Percentiles rank a stretch among this genome's conserved stretches.
phyloP scores from a whole-genome alignment of 805 yeast species.

The Sugiyamaella lignohabitans region DNA sequence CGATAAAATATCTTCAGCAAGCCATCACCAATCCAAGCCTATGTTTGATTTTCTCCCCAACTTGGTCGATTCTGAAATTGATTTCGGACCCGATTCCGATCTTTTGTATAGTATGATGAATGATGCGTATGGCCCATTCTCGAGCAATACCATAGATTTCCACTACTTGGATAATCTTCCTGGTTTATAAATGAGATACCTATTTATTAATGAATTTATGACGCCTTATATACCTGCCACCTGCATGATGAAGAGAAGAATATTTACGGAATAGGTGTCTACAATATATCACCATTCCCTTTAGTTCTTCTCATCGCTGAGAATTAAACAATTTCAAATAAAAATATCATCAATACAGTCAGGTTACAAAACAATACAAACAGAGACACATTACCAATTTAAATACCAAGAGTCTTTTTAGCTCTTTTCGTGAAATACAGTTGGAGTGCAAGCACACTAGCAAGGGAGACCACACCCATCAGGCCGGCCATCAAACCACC shows the following conservation, averaged over 20 bases:
- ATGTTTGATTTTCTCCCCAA: conserved; percentile 10
- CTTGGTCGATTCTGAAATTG: conserved; percentile 1
- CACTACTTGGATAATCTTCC: not conserved
- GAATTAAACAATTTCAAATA: no score
- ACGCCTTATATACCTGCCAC: no score
- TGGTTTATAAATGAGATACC: not conserved
- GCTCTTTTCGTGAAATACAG: not conserved
- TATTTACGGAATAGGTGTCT: no score
- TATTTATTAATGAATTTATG: no score
- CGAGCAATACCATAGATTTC: not conserved
- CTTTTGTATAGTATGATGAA: conserved; percentile 8
- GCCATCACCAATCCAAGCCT: conserved; percentile 2
- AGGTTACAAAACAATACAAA: no score
- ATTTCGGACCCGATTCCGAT: conserved; percentile 2
- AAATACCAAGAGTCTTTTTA: not conserved
- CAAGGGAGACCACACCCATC: conserved; percentile 7
- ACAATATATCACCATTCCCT: no score
- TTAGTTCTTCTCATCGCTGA: no score
- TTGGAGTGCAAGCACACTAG: not conserved
- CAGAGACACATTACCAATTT: no score
- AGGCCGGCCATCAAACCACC: conserved; percentile 15
- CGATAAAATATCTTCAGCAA: conserved; percentile 8
- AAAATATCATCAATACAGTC: no score
- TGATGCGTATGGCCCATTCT: conserved; percentile 8
- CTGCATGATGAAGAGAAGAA: no score